These are phyloP conservation scores for Phytophthora palmivora DNA, from an alignment of 352 stramenopile species.

Conservation along the genomic window DNA sequence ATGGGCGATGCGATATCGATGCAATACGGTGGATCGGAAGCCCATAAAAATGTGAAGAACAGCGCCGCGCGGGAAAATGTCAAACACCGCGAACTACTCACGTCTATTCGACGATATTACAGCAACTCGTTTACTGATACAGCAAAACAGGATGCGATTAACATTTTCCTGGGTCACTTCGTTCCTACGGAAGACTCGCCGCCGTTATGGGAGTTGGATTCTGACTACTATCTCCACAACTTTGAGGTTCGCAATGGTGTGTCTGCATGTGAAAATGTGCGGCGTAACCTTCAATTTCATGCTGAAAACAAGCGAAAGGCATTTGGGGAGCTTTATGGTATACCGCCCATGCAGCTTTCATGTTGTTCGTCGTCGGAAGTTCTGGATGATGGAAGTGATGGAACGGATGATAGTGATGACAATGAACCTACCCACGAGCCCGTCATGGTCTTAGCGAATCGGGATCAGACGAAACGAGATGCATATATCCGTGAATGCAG, in stretches of 20 bases:
- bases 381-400: constrained; percentile 41
- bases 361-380: constrained; percentile 45
- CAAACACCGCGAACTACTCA: constrained; percentile 97
- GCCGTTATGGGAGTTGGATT: constrained; percentile 86
- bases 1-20: constrained; percentile 99
- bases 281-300: constrained; percentile 67
- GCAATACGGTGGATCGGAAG: constrained; percentile 99
- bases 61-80: constrained; percentile 84
- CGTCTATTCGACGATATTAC: constrained; percentile 99
- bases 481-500: constrained; percentile 84
- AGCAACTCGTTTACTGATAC: constrained; percentile 99
- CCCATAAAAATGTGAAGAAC: constrained; percentile 98
- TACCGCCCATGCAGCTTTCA: constrained; percentile 36
- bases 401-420: constrained; percentile 34
- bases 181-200: constrained; percentile 70
- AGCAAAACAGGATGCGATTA: constrained; percentile 99
- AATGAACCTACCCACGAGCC: constrained; percentile 38
- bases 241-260: constrained; percentile 84
- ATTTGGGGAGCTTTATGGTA: constrained; percentile 40
- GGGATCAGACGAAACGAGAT: constrained; percentile 66
- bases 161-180: constrained; percentile 98
- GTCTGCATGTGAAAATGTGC: constrained; percentile 66
- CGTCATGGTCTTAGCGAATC: constrained; percentile 25
- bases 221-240: constrained; percentile 93
- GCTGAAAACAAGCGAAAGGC: constrained; percentile 66